Percentiles rank a stretch among this genome's conserved stretches.
phyloP scores from a whole-genome alignment of 768 basidiomycete species.

The Lentinula guzmanii region DNA sequence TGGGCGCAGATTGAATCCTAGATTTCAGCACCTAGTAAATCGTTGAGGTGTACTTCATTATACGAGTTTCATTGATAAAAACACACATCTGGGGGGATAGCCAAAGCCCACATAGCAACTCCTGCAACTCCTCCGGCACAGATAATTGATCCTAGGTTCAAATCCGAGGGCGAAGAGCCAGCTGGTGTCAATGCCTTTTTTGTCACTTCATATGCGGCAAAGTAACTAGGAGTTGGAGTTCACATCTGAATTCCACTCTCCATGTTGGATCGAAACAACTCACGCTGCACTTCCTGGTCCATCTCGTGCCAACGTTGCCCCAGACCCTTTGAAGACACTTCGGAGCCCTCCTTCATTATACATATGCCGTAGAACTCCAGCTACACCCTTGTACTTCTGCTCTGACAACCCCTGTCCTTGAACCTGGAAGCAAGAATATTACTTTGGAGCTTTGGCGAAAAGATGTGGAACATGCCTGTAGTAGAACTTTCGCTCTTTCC shows the following conservation, averaged over 20 bases:
- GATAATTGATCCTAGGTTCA: conserved; percentile 84
- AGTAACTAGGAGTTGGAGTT: conserved; percentile 57
- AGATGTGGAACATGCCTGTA: conserved; percentile 55
- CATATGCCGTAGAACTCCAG: conserved; percentile 84
- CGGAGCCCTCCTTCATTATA: conserved; percentile 91
- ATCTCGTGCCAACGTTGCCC: conserved; percentile 91
- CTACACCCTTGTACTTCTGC: conserved; percentile 80
- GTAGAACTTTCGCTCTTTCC: conserved; percentile 91
- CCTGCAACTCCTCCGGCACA: conserved; percentile 92
- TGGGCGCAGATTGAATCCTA: conserved; percentile 91
- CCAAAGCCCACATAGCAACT: conserved; percentile 97
- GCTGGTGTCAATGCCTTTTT: conserved; percentile 83
- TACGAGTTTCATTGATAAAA: background rate
- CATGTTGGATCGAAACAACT: conserved; percentile 21
- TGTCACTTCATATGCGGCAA: conserved; percentile 92
- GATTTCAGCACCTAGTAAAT: conserved; percentile 83
- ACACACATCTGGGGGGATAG: conserved; percentile 93
- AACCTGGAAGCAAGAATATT: conserved; percentile 37
- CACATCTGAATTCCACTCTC: background rate
- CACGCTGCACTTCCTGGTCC: conserved; percentile 96
- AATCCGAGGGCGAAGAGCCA: conserved; percentile 70
- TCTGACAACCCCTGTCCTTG: conserved; percentile 80
- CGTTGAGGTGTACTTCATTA: conserved; percentile 1
- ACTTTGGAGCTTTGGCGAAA: background rate
- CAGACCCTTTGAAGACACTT: conserved; percentile 89